Evolutionary conservation across 2,329 filamentous ascomycete species (phyloP), one percentile per base, ranked within the genome.

Genomic region (Colletotrichum tabaci): DNA sequence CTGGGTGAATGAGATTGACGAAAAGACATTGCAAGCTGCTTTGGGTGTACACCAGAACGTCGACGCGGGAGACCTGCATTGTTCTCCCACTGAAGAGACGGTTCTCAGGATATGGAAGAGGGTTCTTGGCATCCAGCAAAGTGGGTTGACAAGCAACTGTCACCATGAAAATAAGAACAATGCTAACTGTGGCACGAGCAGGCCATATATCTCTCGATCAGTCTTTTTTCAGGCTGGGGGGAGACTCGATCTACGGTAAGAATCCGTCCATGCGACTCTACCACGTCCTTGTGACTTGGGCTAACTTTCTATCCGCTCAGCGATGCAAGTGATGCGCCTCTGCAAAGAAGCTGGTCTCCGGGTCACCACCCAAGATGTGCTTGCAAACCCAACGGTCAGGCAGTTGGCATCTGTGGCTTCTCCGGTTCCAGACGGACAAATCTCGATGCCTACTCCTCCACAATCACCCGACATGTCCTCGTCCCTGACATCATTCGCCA

Each of bases 221-320:
- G 74, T 88, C 86, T 77, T 91, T 91, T 79, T 90, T 91, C 82
- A 82, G 84, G 4, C 82, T 90, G 0, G 89, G 89, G 0, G 89
- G 89, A n/a, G 88, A 90, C 77, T 71, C 68, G 1, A 71, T 71
- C 15, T 58, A 52, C n/a, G 68, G 68, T 71, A 10, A 53, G 63
- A 40, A 18, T 26, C 1, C 1, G 7, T 12, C 9, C 8, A 21
- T 35, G 18, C 8, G 8, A 35, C 30, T 1, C 30, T 35, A 9
- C 30, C 30, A 35, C 30, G 30, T 35, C 2, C 15, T 21, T 15
- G 23, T n/a, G 8, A 5, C 9, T 40, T 3, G n/a, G 3, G 15
- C 67, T 66, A 15, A 56, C 1, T 1, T 1, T 42, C 4, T 8
- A 3, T 50, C 12, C 1, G n/a, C 12, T 21, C 21, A 71, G 90